Evolutionary conservation across 306 rosid genomes (phyloP).

Genomic region (Arachis stenosperma): DNA sequence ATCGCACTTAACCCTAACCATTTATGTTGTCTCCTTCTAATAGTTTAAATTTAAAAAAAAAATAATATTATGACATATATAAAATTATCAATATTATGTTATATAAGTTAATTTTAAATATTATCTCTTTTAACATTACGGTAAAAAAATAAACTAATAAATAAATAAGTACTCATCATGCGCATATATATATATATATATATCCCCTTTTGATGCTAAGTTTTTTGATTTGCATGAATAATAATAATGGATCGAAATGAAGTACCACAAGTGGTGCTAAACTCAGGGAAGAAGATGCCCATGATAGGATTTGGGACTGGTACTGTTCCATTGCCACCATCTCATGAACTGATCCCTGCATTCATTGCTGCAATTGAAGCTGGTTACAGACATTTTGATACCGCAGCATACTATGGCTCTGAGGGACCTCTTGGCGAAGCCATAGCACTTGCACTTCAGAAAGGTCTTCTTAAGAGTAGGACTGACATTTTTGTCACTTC

Average conservation of each 20-base stretch:
- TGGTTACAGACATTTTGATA: conserved; percentile 55
- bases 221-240: neutral
- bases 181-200: no score
- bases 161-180: no score
- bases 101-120: no score
- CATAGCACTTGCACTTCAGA: conserved; percentile 27
- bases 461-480: conserved; percentile 51
- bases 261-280: conserved; percentile 39
- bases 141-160: no score
- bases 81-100: no score
- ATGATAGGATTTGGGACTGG: conserved; percentile 45
- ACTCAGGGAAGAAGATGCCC: conserved; percentile 47
- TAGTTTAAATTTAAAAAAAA: no score
- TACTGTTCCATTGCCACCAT: conserved; percentile 40
- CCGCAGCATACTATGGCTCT: conserved; percentile 53
- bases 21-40: no score
- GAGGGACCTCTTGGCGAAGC: conserved; percentile 50
- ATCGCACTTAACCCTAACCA: no score
- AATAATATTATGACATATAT: no score
- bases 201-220: neutral
- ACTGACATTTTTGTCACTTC: conserved; percentile 58
- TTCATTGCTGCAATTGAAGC: conserved; percentile 35
- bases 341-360: conserved; percentile 28
- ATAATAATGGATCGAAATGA: conserved; percentile 32
- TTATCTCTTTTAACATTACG: no score